Evolutionary conservation across 108 stramenopile genomes (phyloP).

Genomic region (Nitzschia inconspicua): DNA sequence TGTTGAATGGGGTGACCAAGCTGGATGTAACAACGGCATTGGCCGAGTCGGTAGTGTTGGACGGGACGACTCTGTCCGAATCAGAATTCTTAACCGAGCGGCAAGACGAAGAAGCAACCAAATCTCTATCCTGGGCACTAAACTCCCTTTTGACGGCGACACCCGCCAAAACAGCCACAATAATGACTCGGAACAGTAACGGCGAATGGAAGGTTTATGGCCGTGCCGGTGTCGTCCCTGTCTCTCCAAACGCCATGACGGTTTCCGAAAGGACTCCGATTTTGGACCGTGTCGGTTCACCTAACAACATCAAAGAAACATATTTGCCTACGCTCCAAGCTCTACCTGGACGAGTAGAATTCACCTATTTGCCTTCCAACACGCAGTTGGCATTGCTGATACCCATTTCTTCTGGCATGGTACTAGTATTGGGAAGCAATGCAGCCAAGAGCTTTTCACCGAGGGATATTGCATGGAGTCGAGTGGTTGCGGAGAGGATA

Average conservation of each 20-base stretch:
- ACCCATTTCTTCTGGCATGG: conserved; percentile 27
- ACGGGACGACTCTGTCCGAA: conserved; percentile 37
- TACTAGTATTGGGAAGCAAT: conserved; percentile 73
- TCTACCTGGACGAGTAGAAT: conserved; percentile 73
- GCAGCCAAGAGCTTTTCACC: conserved; percentile 79
- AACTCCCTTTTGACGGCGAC: conserved; percentile 58
- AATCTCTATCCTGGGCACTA: conserved; percentile 48
- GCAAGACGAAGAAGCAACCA: background rate
- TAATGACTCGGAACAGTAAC: conserved; percentile 30
- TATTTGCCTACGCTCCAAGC: conserved; percentile 85
- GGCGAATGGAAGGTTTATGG: conserved; percentile 47
- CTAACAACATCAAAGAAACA: conserved; percentile 49
- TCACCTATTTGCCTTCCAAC: conserved; percentile 75
- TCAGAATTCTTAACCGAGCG: conserved; percentile 13
- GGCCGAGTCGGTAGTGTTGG: conserved; percentile 66
- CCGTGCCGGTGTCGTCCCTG: conserved; percentile 52
- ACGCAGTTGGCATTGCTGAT: conserved; percentile 70
- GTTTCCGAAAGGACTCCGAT: conserved; percentile 55
- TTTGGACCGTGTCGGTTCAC: conserved; percentile 57
- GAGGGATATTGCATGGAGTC: conserved; percentile 79
- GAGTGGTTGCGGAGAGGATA: conserved; percentile 62
- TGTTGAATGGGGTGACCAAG: conserved; percentile 77
- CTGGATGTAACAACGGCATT: conserved; percentile 68
- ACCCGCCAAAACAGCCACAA: conserved; percentile 61
- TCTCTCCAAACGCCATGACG: background rate